Percentiles rank a stretch among this genome's conserved stretches.
Evolutionary conservation across 306 rosid genomes (phyloP).

Genomic region (Calophaca sinica): DNA sequence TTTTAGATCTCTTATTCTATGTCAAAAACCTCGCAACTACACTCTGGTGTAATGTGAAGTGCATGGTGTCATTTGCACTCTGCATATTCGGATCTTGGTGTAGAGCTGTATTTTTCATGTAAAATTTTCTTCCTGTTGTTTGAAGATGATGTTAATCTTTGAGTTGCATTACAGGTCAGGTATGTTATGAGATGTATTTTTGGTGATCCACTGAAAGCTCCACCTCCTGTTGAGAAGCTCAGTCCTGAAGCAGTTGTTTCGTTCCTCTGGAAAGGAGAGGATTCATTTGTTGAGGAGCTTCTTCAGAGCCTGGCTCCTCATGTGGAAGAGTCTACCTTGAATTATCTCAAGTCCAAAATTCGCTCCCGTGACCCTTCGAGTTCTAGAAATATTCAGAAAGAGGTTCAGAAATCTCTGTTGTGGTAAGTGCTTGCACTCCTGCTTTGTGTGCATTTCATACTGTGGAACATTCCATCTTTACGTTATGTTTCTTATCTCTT

Average conservation of each 20-base stretch:
- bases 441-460: conserved; percentile 27
- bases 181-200: conserved; percentile 90
- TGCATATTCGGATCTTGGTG: conserved; percentile 21
- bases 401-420: conserved; percentile 74
- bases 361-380: conserved; percentile 70
- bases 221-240: conserved; percentile 96
- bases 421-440: conserved; percentile 60
- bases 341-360: conserved; percentile 75
- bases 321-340: conserved; percentile 65
- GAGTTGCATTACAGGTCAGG: conserved; percentile 71
- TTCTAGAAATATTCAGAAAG: conserved; percentile 71
- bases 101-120: conserved; percentile 16
- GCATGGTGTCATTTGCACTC: background rate
- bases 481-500: conserved; percentile 12
- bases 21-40: conserved; percentile 16
- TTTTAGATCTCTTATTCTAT: conserved; percentile 20
- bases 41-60: conserved; percentile 1
- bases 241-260: conserved; percentile 77
- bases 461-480: conserved; percentile 23
- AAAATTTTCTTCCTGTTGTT: conserved; percentile 38
- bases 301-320: conserved; percentile 81
- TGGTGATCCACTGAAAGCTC: conserved; percentile 91
- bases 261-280: conserved; percentile 93
- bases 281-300: conserved; percentile 90
- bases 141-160: conserved; percentile 36